These are phyloP conservation scores for Solanum aculeatissimum DNA, from an alignment of 305 asterid genomes.

Conservation along the genomic window DNA sequence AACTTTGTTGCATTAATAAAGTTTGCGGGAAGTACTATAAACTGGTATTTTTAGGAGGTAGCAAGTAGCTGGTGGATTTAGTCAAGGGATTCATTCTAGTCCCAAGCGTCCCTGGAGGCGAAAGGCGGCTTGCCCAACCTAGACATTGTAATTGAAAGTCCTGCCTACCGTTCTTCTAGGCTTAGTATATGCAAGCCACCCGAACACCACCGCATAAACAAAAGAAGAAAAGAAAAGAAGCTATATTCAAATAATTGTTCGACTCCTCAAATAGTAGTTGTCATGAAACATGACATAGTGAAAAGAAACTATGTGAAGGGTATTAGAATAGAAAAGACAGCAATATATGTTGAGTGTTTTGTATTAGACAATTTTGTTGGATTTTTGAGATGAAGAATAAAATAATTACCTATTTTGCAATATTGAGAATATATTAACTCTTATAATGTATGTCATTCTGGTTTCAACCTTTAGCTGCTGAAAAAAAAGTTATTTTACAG, in stretches of 20 bases:
- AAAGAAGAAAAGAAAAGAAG: not conserved
- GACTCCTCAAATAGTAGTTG: not conserved
- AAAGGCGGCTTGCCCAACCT: too few species aligned
- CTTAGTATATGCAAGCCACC: not conserved
- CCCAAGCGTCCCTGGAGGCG: too few species aligned
- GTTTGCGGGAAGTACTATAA: not conserved
- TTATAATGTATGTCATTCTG: not conserved
- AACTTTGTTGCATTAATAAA: not conserved
- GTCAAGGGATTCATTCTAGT: not conserved
- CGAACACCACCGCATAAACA: not conserved
- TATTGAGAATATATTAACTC: not conserved
- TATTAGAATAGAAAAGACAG: not conserved
- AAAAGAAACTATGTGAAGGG: not conserved
- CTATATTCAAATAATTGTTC: not conserved
- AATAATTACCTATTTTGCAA: not conserved
- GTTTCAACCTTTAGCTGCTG: not conserved
- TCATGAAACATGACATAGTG: not conserved
- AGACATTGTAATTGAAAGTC: too few species aligned
- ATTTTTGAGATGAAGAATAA: not conserved
- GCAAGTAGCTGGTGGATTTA: not conserved
- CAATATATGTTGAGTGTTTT: not conserved
- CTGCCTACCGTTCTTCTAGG: too few species aligned
- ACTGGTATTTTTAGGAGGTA: not conserved
- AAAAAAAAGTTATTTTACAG: constrained; percentile 32
- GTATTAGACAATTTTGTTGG: not conserved